These are phyloP conservation scores for Eucalyptus cladocalyx DNA, from an alignment of 345 rosid species.

Conservation along the genomic window DNA sequence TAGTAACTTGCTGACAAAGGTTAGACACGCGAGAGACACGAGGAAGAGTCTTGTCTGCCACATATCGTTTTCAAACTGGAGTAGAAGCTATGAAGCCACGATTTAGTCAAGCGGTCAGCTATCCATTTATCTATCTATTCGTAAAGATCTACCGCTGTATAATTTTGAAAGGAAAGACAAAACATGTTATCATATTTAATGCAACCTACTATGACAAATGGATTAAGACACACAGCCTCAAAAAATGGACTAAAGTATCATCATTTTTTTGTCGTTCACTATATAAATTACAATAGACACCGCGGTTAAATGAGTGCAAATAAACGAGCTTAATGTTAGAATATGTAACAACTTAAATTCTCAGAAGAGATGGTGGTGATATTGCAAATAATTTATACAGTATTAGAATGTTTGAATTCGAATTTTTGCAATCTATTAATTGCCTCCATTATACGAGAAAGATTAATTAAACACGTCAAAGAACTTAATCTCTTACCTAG, in stretches of 20 bases:
- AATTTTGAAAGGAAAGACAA: not conserved
- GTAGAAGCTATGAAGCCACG: not conserved
- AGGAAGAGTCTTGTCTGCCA: not conserved
- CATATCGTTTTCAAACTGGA: not conserved
- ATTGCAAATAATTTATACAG: not conserved
- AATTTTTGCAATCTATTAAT: not conserved
- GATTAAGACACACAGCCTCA: not conserved
- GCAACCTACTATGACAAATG: not conserved
- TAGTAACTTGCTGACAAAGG: not conserved
- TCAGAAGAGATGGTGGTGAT: rapidly evolving
- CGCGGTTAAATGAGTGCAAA: not conserved
- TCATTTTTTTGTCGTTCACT: not conserved
- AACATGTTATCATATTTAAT: not conserved
- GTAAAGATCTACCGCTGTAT: not conserved
- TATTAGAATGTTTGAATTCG: not conserved
- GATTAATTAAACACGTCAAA: not conserved
- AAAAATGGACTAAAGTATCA: not conserved
- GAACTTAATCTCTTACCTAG: not conserved
- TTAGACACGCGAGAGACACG: not conserved
- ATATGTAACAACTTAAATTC: not conserved
- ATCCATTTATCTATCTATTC: not conserved
- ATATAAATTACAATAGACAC: not conserved
- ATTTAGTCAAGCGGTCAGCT: not conserved
- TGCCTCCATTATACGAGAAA: not conserved
- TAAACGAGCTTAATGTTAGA: not conserved